phyloP scores from a whole-genome alignment of 805 yeast species.

The Helenozyma rhizophorensis region DNA sequence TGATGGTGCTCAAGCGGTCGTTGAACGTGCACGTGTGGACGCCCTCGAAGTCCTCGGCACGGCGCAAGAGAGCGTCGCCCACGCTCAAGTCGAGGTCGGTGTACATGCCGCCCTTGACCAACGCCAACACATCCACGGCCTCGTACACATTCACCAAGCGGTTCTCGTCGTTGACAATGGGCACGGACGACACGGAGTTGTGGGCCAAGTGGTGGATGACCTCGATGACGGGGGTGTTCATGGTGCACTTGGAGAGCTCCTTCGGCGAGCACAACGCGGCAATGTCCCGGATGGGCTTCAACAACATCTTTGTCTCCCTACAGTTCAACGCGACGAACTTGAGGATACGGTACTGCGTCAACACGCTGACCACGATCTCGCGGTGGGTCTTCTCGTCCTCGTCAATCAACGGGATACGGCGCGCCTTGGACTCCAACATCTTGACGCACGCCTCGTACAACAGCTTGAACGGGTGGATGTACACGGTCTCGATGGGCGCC shows the following conservation, averaged over 20 bases:
- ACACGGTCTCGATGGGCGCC: constrained; percentile 76
- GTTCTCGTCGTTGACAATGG: constrained; percentile 76
- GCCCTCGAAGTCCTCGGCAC: constrained; percentile 96
- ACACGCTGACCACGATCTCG: constrained; percentile 90
- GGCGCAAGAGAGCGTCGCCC: constrained; percentile 91
- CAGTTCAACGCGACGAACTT: constrained; percentile 95
- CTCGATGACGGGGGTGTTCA: constrained; percentile 91
- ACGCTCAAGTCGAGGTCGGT: constrained; percentile 86
- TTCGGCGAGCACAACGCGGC: constrained; percentile 53
- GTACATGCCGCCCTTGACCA: constrained; percentile 91
- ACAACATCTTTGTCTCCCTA: constrained; percentile 82
- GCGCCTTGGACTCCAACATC: constrained; percentile 83
- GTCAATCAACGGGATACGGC: constrained; percentile 92
- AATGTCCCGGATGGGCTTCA: constrained; percentile 69
- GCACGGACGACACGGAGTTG: constrained; percentile 85
- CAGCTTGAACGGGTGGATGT: constrained; percentile 87
- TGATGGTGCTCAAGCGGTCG: constrained; percentile 81
- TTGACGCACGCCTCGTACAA: constrained; percentile 89
- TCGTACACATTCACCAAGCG: constrained; percentile 84
- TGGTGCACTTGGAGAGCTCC: constrained; percentile 69
- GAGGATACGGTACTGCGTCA: constrained; percentile 92
- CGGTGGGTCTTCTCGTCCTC: constrained; percentile 88
- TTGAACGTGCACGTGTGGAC: constrained; percentile 90
- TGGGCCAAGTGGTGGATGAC: constrained; percentile 79
- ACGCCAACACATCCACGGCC: constrained; percentile 88